Percentiles rank a stretch among this genome's conserved stretches.
Evolutionary conservation across 805 yeast genomes (phyloP).

Genomic region (Ogataea trehaloabstinens): DNA sequence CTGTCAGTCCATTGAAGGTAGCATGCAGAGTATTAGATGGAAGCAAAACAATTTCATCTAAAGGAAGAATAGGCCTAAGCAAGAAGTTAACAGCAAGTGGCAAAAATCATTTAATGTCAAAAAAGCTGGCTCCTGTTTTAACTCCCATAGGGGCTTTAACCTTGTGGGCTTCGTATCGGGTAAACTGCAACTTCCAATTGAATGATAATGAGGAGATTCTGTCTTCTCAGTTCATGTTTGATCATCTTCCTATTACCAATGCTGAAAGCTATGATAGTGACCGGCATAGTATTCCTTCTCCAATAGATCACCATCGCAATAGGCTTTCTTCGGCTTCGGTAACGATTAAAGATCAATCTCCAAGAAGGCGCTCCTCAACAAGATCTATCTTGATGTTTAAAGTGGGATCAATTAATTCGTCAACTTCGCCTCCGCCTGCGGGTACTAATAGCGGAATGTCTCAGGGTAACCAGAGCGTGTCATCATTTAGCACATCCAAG

Average conservation of each 20-base stretch:
- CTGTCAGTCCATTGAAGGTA: slow-evolving; percentile 39
- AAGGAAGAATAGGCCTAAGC: slow-evolving; percentile 83
- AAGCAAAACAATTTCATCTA: slow-evolving; percentile 69
- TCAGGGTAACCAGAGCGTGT: slow-evolving; percentile 11
- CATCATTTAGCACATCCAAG: slow-evolving; percentile 25
- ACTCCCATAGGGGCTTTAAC: slow-evolving; percentile 74
- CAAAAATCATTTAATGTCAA: slow-evolving; percentile 53
- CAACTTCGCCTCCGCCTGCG: slow-evolving; percentile 33
- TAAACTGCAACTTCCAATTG: slow-evolving; percentile 63
- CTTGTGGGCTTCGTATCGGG: slow-evolving; percentile 77
- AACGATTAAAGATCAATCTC: slow-evolving; percentile 14
- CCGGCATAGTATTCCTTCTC: slow-evolving; percentile 15
- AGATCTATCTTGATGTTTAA: slow-evolving; percentile 58
- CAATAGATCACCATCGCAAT: slow-evolving; percentile 16
- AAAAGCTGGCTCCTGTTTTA: slow-evolving; percentile 64
- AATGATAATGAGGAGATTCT: slow-evolving; percentile 65
- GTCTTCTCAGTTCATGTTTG: slow-evolving; percentile 37
- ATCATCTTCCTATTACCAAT: slow-evolving; percentile 10
- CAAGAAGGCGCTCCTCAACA: slow-evolving; percentile 30
- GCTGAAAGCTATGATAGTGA: slow-evolving; percentile 14
- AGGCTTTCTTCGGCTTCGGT: slow-evolving; percentile 27
- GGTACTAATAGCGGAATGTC: slow-evolving; percentile 5
- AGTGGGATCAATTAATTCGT: slow-evolving; percentile 53
- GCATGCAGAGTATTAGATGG: slow-evolving; percentile 73
- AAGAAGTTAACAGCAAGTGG: slow-evolving; percentile 37